Percentiles rank a stretch among this genome's conserved stretches.
phyloP scores from a whole-genome alignment of 345 rosid genomes.

The Populus nigra region DNA sequence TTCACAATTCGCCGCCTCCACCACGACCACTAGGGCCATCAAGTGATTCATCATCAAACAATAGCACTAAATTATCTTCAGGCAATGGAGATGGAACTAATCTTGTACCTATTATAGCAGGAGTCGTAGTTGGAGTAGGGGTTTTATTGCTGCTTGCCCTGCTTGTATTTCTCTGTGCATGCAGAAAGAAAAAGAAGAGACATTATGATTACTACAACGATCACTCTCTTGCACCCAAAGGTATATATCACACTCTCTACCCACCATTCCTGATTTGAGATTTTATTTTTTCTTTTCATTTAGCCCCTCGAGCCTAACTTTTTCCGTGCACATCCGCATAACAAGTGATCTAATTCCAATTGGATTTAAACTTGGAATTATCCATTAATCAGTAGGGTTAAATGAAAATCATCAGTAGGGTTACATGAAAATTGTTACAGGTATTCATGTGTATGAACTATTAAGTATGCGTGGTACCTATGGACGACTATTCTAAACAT shows the following conservation, averaged over 20 bases:
- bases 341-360: no score
- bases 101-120: slow-evolving; percentile 23
- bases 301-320: no score
- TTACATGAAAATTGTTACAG: no score
- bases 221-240: slow-evolving; percentile 9
- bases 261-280: no score
- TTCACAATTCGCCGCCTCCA: slow-evolving; percentile 30
- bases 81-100: neutral
- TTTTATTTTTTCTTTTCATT: no score
- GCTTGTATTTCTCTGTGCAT: slow-evolving; percentile 35
- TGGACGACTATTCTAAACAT: no score
- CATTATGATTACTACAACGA: slow-evolving; percentile 35
- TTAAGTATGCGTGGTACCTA: no score
- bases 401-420: no score
- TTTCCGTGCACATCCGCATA: no score
- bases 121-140: slow-evolving; percentile 39
- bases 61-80: neutral
- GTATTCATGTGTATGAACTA: no score
- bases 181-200: slow-evolving; percentile 50
- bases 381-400: no score
- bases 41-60: slow-evolving; percentile 8
- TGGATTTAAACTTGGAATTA: no score
- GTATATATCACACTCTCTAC: slow-evolving; percentile 3
- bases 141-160: slow-evolving; percentile 41
- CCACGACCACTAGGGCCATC: slow-evolving; percentile 21